These are phyloP conservation scores for Cinnamomum micranthum DNA, from an alignment of 164 flowering plant genomes.

Conservation along the genomic window DNA sequence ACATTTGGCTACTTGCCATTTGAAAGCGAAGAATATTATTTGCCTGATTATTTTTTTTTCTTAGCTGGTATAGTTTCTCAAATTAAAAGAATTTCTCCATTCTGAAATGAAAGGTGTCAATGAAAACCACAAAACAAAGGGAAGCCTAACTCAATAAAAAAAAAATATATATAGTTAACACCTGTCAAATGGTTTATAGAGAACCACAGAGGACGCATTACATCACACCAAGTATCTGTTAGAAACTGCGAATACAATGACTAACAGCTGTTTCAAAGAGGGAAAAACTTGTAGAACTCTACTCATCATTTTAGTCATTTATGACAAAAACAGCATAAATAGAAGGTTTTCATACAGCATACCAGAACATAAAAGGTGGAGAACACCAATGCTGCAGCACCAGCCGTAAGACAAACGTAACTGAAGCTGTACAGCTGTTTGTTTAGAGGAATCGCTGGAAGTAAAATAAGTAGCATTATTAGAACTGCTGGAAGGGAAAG, in stretches of 20 bases:
- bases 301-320: neutral
- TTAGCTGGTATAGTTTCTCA: too few relatives aligned
- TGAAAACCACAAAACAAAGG: too few relatives aligned
- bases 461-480: constrained; percentile 5
- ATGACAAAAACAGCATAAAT: neutral
- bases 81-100: too few relatives aligned
- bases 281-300: neutral
- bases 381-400: constrained; percentile 79
- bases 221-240: neutral
- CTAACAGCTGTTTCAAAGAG: neutral
- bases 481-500: neutral
- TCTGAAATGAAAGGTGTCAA: too few relatives aligned
- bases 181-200: too few relatives aligned
- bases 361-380: constrained; percentile 69
- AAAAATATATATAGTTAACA: too few relatives aligned
- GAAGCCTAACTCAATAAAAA: too few relatives aligned
- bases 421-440: constrained; percentile 83
- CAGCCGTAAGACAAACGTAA: constrained; percentile 85
- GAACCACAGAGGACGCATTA: neutral
- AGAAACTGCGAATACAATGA: neutral
- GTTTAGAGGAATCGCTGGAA: constrained; percentile 80
- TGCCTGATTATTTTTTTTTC: too few relatives aligned
- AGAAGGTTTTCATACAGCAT: neutral
- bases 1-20: too few relatives aligned
- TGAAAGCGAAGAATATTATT: too few relatives aligned